Base-by-base conservation (phyloP, 331 rosid genomes). In the Malus hybrid region DNA sequence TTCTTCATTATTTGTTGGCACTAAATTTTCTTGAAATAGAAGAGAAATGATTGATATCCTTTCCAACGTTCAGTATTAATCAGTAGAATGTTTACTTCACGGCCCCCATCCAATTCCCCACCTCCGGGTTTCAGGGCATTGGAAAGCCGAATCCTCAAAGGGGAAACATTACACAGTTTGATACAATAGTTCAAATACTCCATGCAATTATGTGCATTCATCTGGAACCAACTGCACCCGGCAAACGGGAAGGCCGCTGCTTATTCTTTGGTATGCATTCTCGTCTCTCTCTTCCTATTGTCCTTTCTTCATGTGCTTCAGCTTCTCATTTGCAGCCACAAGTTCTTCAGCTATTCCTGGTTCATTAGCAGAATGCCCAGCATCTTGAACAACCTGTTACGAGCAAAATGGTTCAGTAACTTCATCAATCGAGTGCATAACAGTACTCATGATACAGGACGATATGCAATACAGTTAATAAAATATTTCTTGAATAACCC, bases 341-440 rank as follows among this genome's bases (percentile, higher is more conserved):
- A 94, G 99, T 84, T 94, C 97, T 3, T 90, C 93, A 76, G 96
- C 79, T 83, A 86, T 86, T 81, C 97, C 93, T 5, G 92, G 93
- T 84, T 94, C 99, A 82, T 87, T 92, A 55, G 97, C 97, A 24
- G 99, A 94, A 83, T 94, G 97, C 3, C 99, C 99, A 12, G 97
- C 97, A 75, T 94, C 90, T 65, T 82, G 50, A 82, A 94, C 86
- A 36, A 94, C 89, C 99, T 94, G 90, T 80, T 48, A 63, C 82
- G 32, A 50, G 27, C 9, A 32, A 74, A 54, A 78, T 57, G 69
- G 65, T 69, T 85, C 69, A 78, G 66, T 50, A 73, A 67, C 44
- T 39, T 39, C 46, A 39, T 19, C 29, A 54, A 18, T 2, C 8
- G 29, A 54, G 65, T 1, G 33, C 32, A 33, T 54, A 29, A 11